Conservation (phyloP, 78 protist genomes). For the Emiliania huxleyi region DNA sequence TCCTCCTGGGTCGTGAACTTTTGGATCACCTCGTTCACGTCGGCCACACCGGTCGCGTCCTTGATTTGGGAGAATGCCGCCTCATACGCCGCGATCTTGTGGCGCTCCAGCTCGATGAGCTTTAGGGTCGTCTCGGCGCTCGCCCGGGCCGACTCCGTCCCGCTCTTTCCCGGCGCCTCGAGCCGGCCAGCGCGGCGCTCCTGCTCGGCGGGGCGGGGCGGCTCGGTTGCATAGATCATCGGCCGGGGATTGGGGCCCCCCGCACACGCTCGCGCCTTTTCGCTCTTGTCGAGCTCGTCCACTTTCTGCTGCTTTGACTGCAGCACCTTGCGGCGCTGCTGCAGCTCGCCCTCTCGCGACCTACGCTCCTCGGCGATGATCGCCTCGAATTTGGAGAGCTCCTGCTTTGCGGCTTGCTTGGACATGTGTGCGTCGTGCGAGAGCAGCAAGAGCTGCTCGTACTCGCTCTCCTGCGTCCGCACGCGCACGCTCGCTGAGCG, state of each 20-base stretch:
- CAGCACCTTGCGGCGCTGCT: background rate
- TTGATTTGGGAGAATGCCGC: constrained; percentile 63
- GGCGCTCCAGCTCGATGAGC: constrained; percentile 24
- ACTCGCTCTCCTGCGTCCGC: no score
- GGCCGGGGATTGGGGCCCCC: background rate
- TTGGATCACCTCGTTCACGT: constrained; percentile 63
- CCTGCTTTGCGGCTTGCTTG: constrained; percentile 38
- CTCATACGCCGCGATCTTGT: constrained; percentile 43
- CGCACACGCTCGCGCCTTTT: background rate
- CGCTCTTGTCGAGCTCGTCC: background rate
- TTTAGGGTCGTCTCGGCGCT: background rate
- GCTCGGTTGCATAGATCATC: no score
- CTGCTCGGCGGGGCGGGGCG: background rate
- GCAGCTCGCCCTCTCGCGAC: constrained; percentile 36
- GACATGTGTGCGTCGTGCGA: constrained; percentile 57
- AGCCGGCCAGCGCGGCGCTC: background rate
- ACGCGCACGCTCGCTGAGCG: no score
- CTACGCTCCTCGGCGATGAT: constrained; percentile 38
- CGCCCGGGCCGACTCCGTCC: background rate
- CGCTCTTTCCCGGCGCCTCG: background rate
- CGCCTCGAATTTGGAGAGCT: constrained; percentile 46
- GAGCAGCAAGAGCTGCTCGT: constrained; percentile 42
- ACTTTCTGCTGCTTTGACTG: background rate
- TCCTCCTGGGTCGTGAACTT: constrained; percentile 59
- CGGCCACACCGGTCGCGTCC: constrained; percentile 76